A percentile compares a stretch with the other conserved stretches of the same genome.
Evolutionary conservation across 1,284 basidiomycete species (phyloP).

Genomic region (Fistulinella staudtii): DNA sequence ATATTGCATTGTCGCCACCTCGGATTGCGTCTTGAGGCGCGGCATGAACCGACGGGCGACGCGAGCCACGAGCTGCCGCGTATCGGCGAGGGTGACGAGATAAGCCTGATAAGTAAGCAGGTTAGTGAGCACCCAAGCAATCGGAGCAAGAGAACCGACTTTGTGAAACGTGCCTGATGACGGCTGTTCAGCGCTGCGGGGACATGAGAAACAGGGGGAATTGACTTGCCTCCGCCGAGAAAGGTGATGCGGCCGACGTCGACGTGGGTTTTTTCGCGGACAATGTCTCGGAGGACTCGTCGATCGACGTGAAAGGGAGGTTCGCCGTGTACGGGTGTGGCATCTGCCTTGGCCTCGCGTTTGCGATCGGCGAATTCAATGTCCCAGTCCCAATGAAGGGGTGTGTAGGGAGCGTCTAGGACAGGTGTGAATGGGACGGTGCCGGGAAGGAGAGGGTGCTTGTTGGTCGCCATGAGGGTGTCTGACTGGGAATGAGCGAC

Average conservation of each 20-base stretch:
- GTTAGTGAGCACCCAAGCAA: too few species aligned
- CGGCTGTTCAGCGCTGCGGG: background rate
- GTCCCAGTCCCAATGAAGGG: slow-evolving; percentile 62
- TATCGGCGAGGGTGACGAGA: slow-evolving; percentile 61
- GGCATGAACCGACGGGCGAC: slow-evolving; percentile 82
- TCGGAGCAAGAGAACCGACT: too few species aligned
- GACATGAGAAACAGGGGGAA: slow-evolving; percentile 6
- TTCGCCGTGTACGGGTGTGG: slow-evolving; percentile 50
- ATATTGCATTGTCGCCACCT: slow-evolving; percentile 76
- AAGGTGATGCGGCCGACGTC: slow-evolving; percentile 69
- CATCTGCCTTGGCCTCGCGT: slow-evolving; percentile 57
- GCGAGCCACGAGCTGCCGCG: slow-evolving; percentile 62
- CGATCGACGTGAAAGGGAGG: slow-evolving; percentile 71
- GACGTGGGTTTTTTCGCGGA: slow-evolving; percentile 60
- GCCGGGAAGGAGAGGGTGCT: slow-evolving; percentile 16
- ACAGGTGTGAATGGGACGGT: slow-evolving; percentile 18
- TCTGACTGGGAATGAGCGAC: background rate
- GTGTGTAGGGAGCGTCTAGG: slow-evolving; percentile 1
- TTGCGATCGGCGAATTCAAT: slow-evolving; percentile 61
- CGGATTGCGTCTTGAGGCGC: slow-evolving; percentile 75
- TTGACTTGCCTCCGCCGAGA: slow-evolving; percentile 61
- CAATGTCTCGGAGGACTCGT: slow-evolving; percentile 65
- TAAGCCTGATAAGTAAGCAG: slow-evolving; percentile 53
- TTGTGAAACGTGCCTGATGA: slow-evolving; percentile 74
- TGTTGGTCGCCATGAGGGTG: slow-evolving; percentile 11